A percentile compares a stretch with the other conserved stretches of the same genome.
Evolutionary conservation across 2,329 filamentous ascomycete species (phyloP).

Genomic region (Alternaria arbusti): DNA sequence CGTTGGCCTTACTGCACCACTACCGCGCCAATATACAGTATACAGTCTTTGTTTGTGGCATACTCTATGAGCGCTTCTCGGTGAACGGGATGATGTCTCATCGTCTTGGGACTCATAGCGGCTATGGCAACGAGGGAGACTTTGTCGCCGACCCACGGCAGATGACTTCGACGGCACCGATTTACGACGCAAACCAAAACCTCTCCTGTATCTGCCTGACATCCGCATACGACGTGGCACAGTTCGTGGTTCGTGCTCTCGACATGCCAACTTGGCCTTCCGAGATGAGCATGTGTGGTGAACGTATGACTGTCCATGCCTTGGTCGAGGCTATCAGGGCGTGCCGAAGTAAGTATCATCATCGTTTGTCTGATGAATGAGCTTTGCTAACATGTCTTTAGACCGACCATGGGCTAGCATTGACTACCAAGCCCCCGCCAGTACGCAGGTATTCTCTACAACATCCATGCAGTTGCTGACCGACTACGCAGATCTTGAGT

Average conservation of each 20-base stretch:
- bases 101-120: conserved; percentile 64
- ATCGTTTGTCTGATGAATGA: background rate
- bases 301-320: conserved; percentile 66
- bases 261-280: conserved; percentile 70
- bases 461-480: background rate
- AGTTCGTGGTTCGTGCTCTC: conserved; percentile 73
- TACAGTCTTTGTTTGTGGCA: conserved; percentile 74
- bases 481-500: conserved; percentile 48
- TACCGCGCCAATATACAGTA: conserved; percentile 67
- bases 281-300: conserved; percentile 74
- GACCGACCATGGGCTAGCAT: conserved; percentile 39
- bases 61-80: conserved; percentile 78
- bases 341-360: conserved; percentile 33
- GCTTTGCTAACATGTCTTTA: conserved; percentile 21
- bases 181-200: conserved; percentile 58
- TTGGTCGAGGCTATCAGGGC: conserved; percentile 61
- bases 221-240: conserved; percentile 71
- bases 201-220: conserved; percentile 65
- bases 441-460: conserved; percentile 5
- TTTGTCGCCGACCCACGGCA: conserved; percentile 69
- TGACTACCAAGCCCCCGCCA: conserved; percentile 56
- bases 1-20: conserved; percentile 63
- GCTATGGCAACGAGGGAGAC: conserved; percentile 64
- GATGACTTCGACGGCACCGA: conserved; percentile 66
- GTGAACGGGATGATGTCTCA: conserved; percentile 68